Evolutionary conservation across 1,284 basidiomycete species (phyloP), one percentile per base, ranked within the genome.

Genomic region (Anthracocystis panici-leucophaei): DNA sequence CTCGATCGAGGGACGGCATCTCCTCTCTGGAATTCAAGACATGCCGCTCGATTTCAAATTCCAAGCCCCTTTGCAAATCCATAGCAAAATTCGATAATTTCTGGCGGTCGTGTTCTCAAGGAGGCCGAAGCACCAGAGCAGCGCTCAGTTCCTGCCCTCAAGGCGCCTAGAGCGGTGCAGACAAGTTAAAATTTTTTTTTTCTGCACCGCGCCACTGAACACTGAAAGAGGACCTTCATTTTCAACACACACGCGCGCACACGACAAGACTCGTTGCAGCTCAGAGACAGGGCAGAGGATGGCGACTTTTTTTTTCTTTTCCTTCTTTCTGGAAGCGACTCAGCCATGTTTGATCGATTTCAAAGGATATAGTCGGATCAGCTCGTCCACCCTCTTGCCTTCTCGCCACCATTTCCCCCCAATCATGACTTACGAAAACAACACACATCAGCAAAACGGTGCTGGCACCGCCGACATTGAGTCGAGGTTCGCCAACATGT

Each of bases 401-500:
- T 50, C 27, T 57, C 52, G 27, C 67, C 63, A 67, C 68, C 64
- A 57, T 57, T 54, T 42, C 53, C 31, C 41, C 60, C 49, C 54
- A 52, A 80, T 60, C 40, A 82, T 81, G 79, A 76, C 78, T 65
- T 71, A 76, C 72, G 79, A 81, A 68, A 77, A 72, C 62, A 77
- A 77, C 57, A 68, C 66, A 52, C 75, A 66, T 52, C 80, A 75
- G 58, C 78, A 69, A 35, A 80, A 78, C 75, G 78, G 79, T 75
- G 78, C 75, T 62, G 80, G 90, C 86, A 88, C 88, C 85, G 87
- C 89, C 86, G 91, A 89, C 87, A 88, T 95, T 85, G 93, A 95
- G 89, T 88, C 89, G 85, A 90, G 91, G 86, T 92, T 94, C 87
- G 89, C 76, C 56, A 76, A 78, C 68, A 77, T 80, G 78, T 73